Base-by-base conservation (phyloP, 2,329 filamentous ascomycete genomes). In the Arthrobotrys iridis region DNA sequence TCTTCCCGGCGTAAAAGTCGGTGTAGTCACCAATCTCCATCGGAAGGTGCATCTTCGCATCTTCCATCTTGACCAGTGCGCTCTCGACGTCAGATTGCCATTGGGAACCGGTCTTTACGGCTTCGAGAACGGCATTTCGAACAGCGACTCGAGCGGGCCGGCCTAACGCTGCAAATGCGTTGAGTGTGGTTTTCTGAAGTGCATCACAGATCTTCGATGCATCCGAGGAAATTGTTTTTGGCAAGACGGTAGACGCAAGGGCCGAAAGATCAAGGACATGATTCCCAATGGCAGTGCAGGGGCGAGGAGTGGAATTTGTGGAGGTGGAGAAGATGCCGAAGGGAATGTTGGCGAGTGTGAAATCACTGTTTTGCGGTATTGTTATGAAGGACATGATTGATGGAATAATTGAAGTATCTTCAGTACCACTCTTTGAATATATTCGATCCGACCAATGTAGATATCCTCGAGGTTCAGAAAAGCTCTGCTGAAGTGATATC, bases 11-110 rank as follows among this genome's bases (percentile, higher is more conserved):
- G 80, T 92, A 95, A 83, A 95, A 95, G 82, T 95, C 92, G 0
- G 91, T 92, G 81, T 94, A 95, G 81, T 94, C 91, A 24, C 91
- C 90, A 78, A 94, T 92, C 64, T 86, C 85, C 87, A 95, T 89
- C 1, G 92, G 92, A 5, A 94, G 80, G 79, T 93, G 90, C 80
- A 86, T 89, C 77, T 85, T 87, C 55, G 89, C 87, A 18, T 88
- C 83, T 3, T 84, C 83, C 52, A 88, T 85, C 0, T 86, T 86
- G 2, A 93, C 76, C 10, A 94, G 81, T 0, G 86, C 87, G 62
- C 85, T 83, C 67, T 87, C 83, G 20, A 74, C 70, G 1, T 74
- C 60, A 10, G 18, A 30, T 35, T 67, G 45, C 52, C 43, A 66
- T 30, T 55, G 24, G 45, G 70, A 74, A 7, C 55, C 70, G 22